Evolutionary conservation across 352 stramenopile genomes (phyloP).

Genomic region (Phytopythium sindhum): DNA sequence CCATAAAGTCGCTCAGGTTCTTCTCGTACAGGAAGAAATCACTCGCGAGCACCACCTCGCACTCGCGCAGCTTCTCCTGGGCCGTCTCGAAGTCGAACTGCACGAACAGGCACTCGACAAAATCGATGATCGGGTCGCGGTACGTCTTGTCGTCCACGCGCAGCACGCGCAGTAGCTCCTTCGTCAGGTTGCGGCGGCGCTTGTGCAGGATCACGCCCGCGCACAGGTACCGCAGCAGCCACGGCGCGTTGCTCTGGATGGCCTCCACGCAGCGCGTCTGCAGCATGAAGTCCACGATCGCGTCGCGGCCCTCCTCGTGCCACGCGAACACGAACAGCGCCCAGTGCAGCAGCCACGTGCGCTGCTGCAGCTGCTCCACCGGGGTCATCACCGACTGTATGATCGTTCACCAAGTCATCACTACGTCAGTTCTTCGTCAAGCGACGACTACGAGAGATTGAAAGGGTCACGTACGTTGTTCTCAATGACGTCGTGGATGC

Average conservation of each 20-base stretch:
- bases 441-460: neutral
- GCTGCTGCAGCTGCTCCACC: slow-evolving; percentile 95
- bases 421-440: neutral
- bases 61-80: slow-evolving; percentile 92
- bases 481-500: slow-evolving; percentile 94
- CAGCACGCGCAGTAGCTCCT: slow-evolving; percentile 96
- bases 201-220: slow-evolving; percentile 98
- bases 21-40: slow-evolving; percentile 98
- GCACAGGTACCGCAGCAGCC: slow-evolving; percentile 96
- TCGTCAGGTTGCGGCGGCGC: slow-evolving; percentile 90
- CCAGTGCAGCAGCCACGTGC: slow-evolving; percentile 99
- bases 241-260: slow-evolving; percentile 98
- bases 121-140: slow-evolving; percentile 88
- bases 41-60: slow-evolving; percentile 92
- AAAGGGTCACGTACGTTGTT: slow-evolving; percentile 67
- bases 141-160: slow-evolving; percentile 86
- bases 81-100: slow-evolving; percentile 99
- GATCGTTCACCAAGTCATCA: neutral
- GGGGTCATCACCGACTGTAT: slow-evolving; percentile 65
- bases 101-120: slow-evolving; percentile 97
- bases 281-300: slow-evolving; percentile 97
- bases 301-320: slow-evolving; percentile 93
- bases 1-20: slow-evolving; percentile 98
- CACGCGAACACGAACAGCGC: slow-evolving; percentile 94
- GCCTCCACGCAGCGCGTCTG: slow-evolving; percentile 92